Evolutionary conservation across 306 rosid species (phyloP).

Genomic region (Lablab purpureus): DNA sequence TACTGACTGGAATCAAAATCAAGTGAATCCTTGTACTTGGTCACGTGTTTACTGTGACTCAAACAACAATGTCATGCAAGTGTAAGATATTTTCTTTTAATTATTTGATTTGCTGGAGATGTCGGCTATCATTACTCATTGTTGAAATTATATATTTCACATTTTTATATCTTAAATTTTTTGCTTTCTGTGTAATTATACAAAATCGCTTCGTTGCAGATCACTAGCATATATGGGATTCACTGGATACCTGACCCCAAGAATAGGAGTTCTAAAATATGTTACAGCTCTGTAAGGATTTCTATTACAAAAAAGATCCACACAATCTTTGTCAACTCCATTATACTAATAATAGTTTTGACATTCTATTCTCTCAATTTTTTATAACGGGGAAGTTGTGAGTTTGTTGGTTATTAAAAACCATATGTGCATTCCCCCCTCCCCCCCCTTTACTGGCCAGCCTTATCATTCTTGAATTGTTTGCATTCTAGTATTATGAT

Average conservation of each 20-base stretch:
- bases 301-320: constrained; percentile 14
- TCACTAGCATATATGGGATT: constrained; percentile 86
- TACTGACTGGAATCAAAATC: constrained; percentile 84
- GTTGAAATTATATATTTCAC: constrained; percentile 2
- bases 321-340: constrained; percentile 13
- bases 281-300: constrained; percentile 82
- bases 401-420: constrained; percentile 19
- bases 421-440: constrained; percentile 8
- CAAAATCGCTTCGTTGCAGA: constrained; percentile 61
- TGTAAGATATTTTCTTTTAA: constrained; percentile 68
- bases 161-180: constrained; percentile 21
- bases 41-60: constrained; percentile 72
- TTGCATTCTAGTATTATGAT: constrained; percentile 9
- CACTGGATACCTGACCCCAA: constrained; percentile 78
- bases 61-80: constrained; percentile 61
- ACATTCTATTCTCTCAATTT: background rate
- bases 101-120: constrained; percentile 40
- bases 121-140: constrained; percentile 18
- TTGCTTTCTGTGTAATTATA: constrained; percentile 41
- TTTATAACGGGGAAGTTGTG: background rate
- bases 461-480: constrained; percentile 28
- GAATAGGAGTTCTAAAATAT: constrained; percentile 70
- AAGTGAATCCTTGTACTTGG: constrained; percentile 99
- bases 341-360: background rate
- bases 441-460: background rate